These are phyloP conservation scores for Protea cynaroides DNA, from an alignment of 164 flowering plant genomes.

Conservation along the genomic window DNA sequence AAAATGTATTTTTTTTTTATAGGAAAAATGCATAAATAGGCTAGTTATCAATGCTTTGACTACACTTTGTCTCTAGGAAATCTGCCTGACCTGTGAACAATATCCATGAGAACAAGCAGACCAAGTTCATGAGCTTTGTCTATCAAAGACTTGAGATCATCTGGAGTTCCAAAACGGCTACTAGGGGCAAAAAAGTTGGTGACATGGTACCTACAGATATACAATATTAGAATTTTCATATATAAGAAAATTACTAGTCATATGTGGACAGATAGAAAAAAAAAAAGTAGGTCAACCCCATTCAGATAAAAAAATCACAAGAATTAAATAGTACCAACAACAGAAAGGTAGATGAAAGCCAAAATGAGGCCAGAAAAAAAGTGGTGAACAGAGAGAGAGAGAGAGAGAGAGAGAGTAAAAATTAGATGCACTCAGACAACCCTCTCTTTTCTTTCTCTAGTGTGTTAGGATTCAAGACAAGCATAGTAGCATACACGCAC, in stretches of 20 bases:
- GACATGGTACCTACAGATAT: conserved; percentile 78
- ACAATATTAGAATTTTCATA: conserved; percentile 1
- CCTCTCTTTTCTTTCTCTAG: background rate
- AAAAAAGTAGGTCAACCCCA: background rate
- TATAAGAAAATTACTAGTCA: background rate
- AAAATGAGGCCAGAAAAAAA: background rate
- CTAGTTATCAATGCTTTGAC: no score
- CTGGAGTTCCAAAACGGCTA: conserved; percentile 98
- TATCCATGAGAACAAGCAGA: conserved; percentile 95
- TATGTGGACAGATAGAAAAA: background rate
- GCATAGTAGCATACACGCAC: no score
- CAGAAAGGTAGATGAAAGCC: background rate
- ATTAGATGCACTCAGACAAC: background rate
- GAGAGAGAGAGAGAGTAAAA: background rate
- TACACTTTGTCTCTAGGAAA: background rate
- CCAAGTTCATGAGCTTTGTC: conserved; percentile 98
- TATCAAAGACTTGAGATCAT: conserved; percentile 92
- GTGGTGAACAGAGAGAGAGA: background rate
- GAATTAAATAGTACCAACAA: background rate
- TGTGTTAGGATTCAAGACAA: background rate
- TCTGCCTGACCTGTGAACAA: conserved; percentile 81
- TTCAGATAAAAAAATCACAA: background rate
- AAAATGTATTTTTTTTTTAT: no score
- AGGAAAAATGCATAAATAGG: no score
- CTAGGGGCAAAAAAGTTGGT: conserved; percentile 98